Evolutionary conservation across 345 rosid genomes (phyloP).

Genomic region (Cardamine occulta): DNA sequence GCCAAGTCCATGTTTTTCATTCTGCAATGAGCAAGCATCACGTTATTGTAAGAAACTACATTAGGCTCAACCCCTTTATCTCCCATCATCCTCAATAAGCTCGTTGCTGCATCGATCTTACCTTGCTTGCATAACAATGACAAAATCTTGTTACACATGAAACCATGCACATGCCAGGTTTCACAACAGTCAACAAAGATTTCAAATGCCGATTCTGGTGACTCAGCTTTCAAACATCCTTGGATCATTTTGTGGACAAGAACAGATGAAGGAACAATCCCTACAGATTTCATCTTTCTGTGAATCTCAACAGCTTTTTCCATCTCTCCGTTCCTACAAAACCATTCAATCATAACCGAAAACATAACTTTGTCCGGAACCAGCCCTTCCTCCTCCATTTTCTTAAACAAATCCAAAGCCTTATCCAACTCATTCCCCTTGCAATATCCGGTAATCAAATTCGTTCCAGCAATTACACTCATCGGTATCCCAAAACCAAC

Average conservation of each 20-base stretch:
- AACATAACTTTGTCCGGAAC: constrained; percentile 65
- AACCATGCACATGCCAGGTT: constrained; percentile 50
- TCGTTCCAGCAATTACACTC: constrained; percentile 61
- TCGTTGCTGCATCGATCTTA: constrained; percentile 54
- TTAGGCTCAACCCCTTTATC: constrained; percentile 48
- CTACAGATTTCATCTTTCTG: constrained; percentile 53
- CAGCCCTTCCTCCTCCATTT: constrained; percentile 56
- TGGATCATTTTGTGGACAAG: constrained; percentile 56
- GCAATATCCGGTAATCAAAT: constrained; percentile 68
- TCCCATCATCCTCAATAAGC: constrained; percentile 62
- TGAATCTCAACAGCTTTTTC: constrained; percentile 59
- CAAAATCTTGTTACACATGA: constrained; percentile 55
- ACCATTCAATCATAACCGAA: constrained; percentile 70
- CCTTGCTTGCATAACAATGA: constrained; percentile 55
- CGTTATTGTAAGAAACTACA: constrained; percentile 63
- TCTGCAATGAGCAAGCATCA: constrained; percentile 65
- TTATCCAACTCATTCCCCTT: constrained; percentile 48
- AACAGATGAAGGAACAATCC: constrained; percentile 53
- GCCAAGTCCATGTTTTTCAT: constrained; percentile 57
- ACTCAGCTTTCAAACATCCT: constrained; percentile 53
- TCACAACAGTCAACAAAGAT: constrained; percentile 58
- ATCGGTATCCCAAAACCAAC: constrained; percentile 57
- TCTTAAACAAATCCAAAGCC: constrained; percentile 64
- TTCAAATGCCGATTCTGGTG: constrained; percentile 50
- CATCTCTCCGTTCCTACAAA: constrained; percentile 54